Evolutionary conservation across 1,284 basidiomycete species (phyloP), one percentile per base, ranked within the genome.

Genomic region (Ceratobasidium sp.): DNA sequence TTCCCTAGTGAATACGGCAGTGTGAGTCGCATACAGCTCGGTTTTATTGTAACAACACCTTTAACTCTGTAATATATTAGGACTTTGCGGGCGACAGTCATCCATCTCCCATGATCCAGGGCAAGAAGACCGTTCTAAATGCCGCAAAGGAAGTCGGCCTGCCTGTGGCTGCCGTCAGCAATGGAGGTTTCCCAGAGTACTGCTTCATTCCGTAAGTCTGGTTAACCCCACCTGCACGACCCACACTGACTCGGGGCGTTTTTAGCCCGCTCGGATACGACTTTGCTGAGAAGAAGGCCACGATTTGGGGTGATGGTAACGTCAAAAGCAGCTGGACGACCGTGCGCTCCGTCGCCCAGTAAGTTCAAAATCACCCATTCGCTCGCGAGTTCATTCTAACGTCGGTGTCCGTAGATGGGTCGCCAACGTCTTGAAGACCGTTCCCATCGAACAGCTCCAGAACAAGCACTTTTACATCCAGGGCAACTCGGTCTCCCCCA

Each of bases 1-100:
- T 64, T 74, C 34, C 73, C 73, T 11, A 58, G 61, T 19, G 73
- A 65, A 56, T 74, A 64, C 22, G 73, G 73, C 1, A 65, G 53
- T 49, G 61, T 59, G 27, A 59, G 66, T 59, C 16, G 54, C 39
- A 58, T 59, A 46, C 43, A 16, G 41, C 24, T 41, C 8, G 13
- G 2, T 34, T 48, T 34, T 22, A 59, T n/a, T 34, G 53, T 24
- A 31, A n/a, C 29, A 41, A 43, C 14, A 16, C 64, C 37, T 51
- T n/a, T 8, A 62, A 34, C 29, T 37, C 11, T 31, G 22, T 9
- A 41, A 11, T 19, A 2, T 56, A 14, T 51, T 27, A 72, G 69
- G 7, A 14, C 2, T 72, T 72, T 61, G 58, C 48, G 37, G 53
- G 34, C 22, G 51, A 56, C 22, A 37, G n/a, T 46, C 39, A 69